Base-by-base conservation (phyloP, 331 rosid species). In the Spiraea crenata region DNA sequence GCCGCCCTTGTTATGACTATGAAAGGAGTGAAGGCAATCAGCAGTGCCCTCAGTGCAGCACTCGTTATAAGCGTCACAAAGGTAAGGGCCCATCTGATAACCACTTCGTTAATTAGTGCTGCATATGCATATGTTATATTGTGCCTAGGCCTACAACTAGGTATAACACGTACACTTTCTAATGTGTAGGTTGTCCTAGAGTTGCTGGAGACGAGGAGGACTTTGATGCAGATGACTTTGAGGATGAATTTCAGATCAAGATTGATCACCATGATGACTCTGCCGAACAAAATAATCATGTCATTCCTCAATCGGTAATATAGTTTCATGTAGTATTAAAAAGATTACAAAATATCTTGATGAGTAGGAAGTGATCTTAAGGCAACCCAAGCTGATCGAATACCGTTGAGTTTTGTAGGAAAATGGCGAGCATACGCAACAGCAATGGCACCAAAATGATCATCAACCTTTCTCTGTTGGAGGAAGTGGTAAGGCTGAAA, bases 11-110 rank as follows among this genome's bases (percentile, higher is more conserved):
- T 68, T 95, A 91, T 34, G 96, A 89, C 25, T 95, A 95, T 63
- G 97, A 95, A 70, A 86, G 99, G 74, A 87, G 93, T 64, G 99
- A 95, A 77, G 99, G 99, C 20, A 86, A 75, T 56, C 96, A 87
- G 79, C 72, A 80, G 60, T 95, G 99, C 55, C 99, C 99, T 51
- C 97, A 95, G 65, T 91, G 99, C 83, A 95, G 83, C 76, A 81
- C 88, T 41, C 95, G 93, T 71, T 95, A 95, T 57, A 89, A 85
- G 84, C 99, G 95, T 57, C 97, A 87, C 10, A 91, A 82, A 81
- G 97, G 97, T 89, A 55, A 25, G 31, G 1, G 31, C 31, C 31
- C 31, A 25, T 25, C 2, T 25, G 31, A 25, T 25, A 25, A 25
- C 31, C 31, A 25, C 31, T 25, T 39, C 19, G n/a, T n/a, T 39